phyloP scores from a whole-genome alignment of 2,329 filamentous ascomycete species.

The Exophiala mesophila region DNA sequence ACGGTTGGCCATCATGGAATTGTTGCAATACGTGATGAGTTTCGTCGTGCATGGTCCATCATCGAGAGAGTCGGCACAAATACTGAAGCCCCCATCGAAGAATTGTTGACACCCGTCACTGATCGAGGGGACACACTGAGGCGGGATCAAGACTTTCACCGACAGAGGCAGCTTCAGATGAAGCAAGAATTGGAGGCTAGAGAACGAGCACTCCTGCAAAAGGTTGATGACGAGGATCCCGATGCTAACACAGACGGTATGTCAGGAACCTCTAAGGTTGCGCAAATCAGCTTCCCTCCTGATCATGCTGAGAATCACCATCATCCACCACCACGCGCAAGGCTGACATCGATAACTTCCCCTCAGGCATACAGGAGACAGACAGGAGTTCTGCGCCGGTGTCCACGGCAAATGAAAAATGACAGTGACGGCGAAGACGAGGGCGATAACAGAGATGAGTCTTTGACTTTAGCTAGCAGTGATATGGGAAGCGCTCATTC shows the following conservation, averaged over 20 bases:
- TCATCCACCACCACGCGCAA: constrained; percentile 6
- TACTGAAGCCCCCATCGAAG: constrained; percentile 29
- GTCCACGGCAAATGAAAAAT: constrained; percentile 13
- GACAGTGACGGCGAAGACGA: constrained; percentile 21
- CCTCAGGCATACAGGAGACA: constrained; percentile 15
- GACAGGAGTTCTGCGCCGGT: constrained; percentile 7
- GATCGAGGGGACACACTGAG: constrained; percentile 24
- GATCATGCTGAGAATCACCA: constrained; percentile 1
- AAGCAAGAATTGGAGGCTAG: constrained; percentile 21
- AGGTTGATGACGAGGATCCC: constrained; percentile 5
- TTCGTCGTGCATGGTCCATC: constrained; percentile 72
- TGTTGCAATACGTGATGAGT: constrained; percentile 76
- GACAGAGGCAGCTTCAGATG: constrained; percentile 20
- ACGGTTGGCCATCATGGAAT: constrained; percentile 82
- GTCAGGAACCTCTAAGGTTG: constrained; percentile 16
- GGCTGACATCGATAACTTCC: constrained; percentile 16
- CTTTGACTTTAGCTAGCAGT: background rate
- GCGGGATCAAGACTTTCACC: constrained; percentile 23
- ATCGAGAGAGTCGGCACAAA: constrained; percentile 19
- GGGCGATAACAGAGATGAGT: background rate
- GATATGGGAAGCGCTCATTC: background rate
- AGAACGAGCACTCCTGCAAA: constrained; percentile 16
- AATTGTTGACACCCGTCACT: constrained; percentile 27
- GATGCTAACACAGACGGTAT: constrained; percentile 21
- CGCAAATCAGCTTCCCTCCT: constrained; percentile 3